Percentiles rank a stretch among this genome's conserved stretches.
Evolutionary conservation across 768 basidiomycete species (phyloP).

Genomic region (Amanita pseudoporphyria): DNA sequence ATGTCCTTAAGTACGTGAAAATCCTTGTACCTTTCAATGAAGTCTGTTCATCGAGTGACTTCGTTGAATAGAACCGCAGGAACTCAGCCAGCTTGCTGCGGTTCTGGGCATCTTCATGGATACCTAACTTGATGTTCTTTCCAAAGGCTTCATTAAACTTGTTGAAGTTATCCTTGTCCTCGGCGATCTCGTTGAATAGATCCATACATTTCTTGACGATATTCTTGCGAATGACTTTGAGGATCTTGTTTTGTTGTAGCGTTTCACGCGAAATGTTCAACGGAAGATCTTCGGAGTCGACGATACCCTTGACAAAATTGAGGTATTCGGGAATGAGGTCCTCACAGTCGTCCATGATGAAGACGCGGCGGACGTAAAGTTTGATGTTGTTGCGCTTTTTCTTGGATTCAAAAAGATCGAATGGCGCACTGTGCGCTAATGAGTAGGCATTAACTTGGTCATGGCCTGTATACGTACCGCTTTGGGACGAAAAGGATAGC

Average conservation of each 20-base stretch:
- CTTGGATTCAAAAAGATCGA: constrained; percentile 99
- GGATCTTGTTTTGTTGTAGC: constrained; percentile 99
- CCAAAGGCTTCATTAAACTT: constrained; percentile 99
- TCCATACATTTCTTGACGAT: constrained; percentile 98
- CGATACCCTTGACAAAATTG: constrained; percentile 99
- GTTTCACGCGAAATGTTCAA: constrained; percentile 99
- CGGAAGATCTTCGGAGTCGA: constrained; percentile 99
- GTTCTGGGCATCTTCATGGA: constrained; percentile 98
- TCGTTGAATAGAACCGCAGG: constrained; percentile 97
- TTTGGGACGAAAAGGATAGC: constrained; percentile 97
- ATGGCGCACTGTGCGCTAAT: constrained; percentile 63
- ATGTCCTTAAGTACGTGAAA: not conserved
- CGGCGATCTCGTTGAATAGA: constrained; percentile 89
- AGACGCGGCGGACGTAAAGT: constrained; percentile 99
- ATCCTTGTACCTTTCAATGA: constrained; percentile 75
- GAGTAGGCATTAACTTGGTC: not conserved
- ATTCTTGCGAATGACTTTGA: constrained; percentile 99
- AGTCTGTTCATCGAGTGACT: constrained; percentile 79
- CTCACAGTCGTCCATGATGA: constrained; percentile 99
- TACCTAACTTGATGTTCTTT: constrained; percentile 99
- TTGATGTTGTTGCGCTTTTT: constrained; percentile 99
- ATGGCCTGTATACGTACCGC: constrained; percentile 43
- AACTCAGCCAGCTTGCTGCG: constrained; percentile 99
- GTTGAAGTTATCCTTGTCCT: constrained; percentile 97
- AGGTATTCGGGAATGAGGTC: constrained; percentile 99